Conservation (phyloP, 2,329 filamentous ascomycete genomes). For the Penicillium thymicola region DNA sequence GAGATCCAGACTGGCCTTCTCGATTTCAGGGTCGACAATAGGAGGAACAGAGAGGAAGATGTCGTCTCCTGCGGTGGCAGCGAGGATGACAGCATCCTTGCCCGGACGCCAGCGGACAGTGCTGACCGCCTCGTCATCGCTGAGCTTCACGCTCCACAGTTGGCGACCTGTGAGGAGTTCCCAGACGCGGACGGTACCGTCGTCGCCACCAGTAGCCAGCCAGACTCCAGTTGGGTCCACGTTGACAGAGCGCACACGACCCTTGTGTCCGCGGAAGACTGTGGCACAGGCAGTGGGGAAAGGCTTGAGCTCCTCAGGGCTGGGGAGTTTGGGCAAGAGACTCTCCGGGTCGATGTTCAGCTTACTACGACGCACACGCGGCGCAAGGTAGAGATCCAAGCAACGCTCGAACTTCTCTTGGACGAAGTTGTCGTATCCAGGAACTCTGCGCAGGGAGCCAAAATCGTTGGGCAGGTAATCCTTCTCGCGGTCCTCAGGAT, state of each 20-base stretch:
- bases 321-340: slow-evolving; percentile 85
- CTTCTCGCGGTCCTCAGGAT: slow-evolving; percentile 86
- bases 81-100: slow-evolving; percentile 74
- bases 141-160: slow-evolving; percentile 78
- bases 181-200: slow-evolving; percentile 90
- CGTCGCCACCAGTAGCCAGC: slow-evolving; percentile 89
- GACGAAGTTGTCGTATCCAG: slow-evolving; percentile 83
- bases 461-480: slow-evolving; percentile 83
- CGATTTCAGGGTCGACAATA: slow-evolving; percentile 67
- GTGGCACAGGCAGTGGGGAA: slow-evolving; percentile 90
- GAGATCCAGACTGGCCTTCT: slow-evolving; percentile 69
- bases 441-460: slow-evolving; percentile 82
- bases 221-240: slow-evolving; percentile 83
- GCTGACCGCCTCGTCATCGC: slow-evolving; percentile 74
- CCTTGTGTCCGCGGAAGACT: slow-evolving; percentile 82
- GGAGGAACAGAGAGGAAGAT: slow-evolving; percentile 80
- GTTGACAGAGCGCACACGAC: slow-evolving; percentile 77
- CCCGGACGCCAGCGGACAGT: slow-evolving; percentile 85
- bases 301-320: slow-evolving; percentile 87
- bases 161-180: slow-evolving; percentile 81
- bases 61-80: slow-evolving; percentile 79
- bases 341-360: slow-evolving; percentile 96
- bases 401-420: slow-evolving; percentile 97
- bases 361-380: slow-evolving; percentile 84
- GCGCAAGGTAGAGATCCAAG: slow-evolving; percentile 91